These are phyloP conservation scores for Picea abies DNA, from an alignment of 83 land plant genomes.

Conservation along the genomic window DNA sequence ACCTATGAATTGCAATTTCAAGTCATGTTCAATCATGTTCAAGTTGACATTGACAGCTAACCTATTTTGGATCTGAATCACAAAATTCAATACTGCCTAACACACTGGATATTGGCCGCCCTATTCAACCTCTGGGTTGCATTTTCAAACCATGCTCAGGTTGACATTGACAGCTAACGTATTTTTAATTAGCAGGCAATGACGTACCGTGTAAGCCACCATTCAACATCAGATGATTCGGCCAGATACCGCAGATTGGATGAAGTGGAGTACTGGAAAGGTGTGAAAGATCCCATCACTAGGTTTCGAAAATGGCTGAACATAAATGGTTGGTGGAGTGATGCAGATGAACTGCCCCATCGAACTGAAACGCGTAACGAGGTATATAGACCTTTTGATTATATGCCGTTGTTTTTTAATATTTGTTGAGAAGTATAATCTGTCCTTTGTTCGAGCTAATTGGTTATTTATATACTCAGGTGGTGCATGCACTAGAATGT, in stretches of 20 bases:
- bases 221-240: slow-evolving; percentile 57
- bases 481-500: slow-evolving; percentile 28
- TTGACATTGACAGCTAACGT: too few species aligned
- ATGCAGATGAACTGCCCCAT: slow-evolving; percentile 15
- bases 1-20: too few species aligned
- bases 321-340: slow-evolving; percentile 39
- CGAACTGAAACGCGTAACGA: slow-evolving; percentile 19
- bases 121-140: too few species aligned
- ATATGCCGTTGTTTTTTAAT: neutral
- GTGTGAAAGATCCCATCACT: slow-evolving; percentile 35
- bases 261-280: slow-evolving; percentile 48
- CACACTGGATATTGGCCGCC: too few species aligned
- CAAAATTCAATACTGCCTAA: too few species aligned
- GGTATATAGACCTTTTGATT: neutral
- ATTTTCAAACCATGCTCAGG: too few species aligned
- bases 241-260: slow-evolving; percentile 37
- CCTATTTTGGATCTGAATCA: too few species aligned
- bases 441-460: neutral
- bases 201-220: slow-evolving; percentile 27
- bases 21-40: too few species aligned
- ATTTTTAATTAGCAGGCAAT: too few species aligned
- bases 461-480: slow-evolving; percentile 22
- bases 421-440: neutral
- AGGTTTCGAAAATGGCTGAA: slow-evolving; percentile 43
- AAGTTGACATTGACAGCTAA: too few species aligned